Evolutionary conservation across 257 asterid species (phyloP).

Genomic region (Fraxinus anomala): DNA sequence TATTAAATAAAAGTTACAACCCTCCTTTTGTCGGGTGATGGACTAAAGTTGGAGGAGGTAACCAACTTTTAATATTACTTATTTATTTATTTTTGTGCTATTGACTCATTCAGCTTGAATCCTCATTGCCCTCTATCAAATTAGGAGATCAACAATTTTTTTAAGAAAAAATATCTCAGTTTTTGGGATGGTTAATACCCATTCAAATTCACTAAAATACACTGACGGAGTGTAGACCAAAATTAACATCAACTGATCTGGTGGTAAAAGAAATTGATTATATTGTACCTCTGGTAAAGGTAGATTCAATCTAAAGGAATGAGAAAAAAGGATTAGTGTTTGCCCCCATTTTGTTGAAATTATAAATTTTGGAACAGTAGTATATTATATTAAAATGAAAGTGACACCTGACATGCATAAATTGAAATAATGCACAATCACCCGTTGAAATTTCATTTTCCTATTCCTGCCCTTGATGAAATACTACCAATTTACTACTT

Average conservation of each 20-base stretch:
- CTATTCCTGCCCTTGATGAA: too few species aligned
- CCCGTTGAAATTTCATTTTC: too few species aligned
- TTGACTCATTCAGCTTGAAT: constrained; percentile 4
- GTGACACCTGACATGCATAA: too few species aligned
- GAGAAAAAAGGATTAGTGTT: neutral
- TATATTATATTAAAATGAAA: too few species aligned
- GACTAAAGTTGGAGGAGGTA: constrained; percentile 85
- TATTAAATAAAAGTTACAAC: too few species aligned
- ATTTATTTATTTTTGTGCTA: neutral
- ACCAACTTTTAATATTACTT: neutral
- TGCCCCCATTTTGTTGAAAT: too few species aligned
- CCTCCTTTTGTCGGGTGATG: constrained; percentile 35
- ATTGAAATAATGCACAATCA: too few species aligned
- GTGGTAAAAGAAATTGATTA: neutral
- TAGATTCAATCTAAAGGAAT: neutral
- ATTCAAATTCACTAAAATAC: neutral
- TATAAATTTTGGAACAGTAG: too few species aligned
- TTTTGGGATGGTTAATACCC: neutral
- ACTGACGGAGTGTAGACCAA: neutral
- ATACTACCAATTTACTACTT: too few species aligned
- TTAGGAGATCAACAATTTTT: neutral
- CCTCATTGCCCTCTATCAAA: neutral
- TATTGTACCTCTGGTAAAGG: neutral
- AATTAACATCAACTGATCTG: neutral
- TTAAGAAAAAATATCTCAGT: neutral